These are phyloP conservation scores for Mycena floridula DNA, from an alignment of 768 basidiomycete genomes.

Conservation along the genomic window DNA sequence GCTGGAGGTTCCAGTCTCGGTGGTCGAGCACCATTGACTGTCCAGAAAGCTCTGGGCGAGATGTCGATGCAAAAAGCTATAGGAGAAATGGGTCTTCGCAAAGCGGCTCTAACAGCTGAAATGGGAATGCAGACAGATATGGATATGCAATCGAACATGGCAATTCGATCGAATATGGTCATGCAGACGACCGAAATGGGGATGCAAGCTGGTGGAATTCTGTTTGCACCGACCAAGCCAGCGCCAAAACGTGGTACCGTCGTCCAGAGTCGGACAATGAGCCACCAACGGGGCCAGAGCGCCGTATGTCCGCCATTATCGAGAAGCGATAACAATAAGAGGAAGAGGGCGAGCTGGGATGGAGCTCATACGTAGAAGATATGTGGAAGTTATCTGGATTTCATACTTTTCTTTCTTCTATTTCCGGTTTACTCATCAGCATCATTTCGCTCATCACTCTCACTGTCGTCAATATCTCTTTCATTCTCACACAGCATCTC, in stretches of 20 bases:
- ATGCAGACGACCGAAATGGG: neutral
- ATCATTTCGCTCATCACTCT: too few relatives aligned
- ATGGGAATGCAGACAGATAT: neutral
- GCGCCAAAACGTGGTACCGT: neutral
- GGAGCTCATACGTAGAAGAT: conserved; percentile 17
- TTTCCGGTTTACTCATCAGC: too few relatives aligned
- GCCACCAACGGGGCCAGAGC: conserved; percentile 39
- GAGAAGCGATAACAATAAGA: conserved; percentile 24
- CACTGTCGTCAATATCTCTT: too few relatives aligned
- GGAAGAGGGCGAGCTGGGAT: conserved; percentile 43
- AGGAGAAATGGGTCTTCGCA: neutral
- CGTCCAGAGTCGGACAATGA: neutral
- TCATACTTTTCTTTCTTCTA: neutral
- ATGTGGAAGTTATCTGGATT: neutral
- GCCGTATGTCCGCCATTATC: conserved; percentile 33
- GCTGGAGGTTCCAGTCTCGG: conserved; percentile 16
- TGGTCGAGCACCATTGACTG: neutral
- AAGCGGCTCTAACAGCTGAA: neutral
- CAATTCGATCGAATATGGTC: neutral
- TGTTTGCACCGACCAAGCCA: neutral
- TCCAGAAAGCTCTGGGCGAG: too few relatives aligned
- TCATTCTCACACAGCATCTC: too few relatives aligned
- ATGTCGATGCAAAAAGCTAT: neutral
- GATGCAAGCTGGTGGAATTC: neutral
- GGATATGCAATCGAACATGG: neutral